phyloP scores from a whole-genome alignment of 331 rosid genomes.

The Rhamnella rubrinervis region DNA sequence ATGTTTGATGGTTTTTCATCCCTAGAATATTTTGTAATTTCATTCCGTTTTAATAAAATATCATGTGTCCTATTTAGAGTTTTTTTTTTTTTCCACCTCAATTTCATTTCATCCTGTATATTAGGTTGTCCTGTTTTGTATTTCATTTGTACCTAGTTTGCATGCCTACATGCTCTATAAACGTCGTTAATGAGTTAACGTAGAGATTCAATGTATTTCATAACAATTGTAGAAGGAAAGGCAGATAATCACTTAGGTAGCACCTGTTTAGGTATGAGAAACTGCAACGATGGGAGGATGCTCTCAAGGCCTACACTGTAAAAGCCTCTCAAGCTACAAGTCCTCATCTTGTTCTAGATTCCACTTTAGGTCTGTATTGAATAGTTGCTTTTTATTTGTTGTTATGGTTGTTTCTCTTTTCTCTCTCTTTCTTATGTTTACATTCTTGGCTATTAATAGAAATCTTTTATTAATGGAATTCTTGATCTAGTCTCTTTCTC shows the following conservation, averaged over 20 bases:
- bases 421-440: neutral
- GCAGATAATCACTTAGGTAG: constrained; percentile 22
- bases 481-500: neutral
- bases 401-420: neutral
- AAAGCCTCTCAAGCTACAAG: constrained; percentile 82
- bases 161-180: too few relatives aligned
- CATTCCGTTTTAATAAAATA: too few relatives aligned
- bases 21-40: neutral
- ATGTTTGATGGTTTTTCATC: too few relatives aligned
- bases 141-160: too few relatives aligned
- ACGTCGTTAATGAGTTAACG: too few relatives aligned
- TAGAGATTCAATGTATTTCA: neutral
- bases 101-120: too few relatives aligned
- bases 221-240: constrained; percentile 5
- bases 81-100: too few relatives aligned
- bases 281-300: constrained; percentile 99
- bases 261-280: constrained; percentile 79
- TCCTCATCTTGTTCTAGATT: constrained; percentile 75
- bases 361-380: constrained; percentile 67
- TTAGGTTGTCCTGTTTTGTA: too few relatives aligned
- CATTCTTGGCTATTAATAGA: neutral
- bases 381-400: constrained; percentile 7
- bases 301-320: constrained; percentile 88
- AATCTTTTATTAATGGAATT: neutral
- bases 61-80: too few relatives aligned